phyloP scores from a whole-genome alignment of 225 moss, liverwort and hornwort species.

The Antitrichia curtipendula region DNA sequence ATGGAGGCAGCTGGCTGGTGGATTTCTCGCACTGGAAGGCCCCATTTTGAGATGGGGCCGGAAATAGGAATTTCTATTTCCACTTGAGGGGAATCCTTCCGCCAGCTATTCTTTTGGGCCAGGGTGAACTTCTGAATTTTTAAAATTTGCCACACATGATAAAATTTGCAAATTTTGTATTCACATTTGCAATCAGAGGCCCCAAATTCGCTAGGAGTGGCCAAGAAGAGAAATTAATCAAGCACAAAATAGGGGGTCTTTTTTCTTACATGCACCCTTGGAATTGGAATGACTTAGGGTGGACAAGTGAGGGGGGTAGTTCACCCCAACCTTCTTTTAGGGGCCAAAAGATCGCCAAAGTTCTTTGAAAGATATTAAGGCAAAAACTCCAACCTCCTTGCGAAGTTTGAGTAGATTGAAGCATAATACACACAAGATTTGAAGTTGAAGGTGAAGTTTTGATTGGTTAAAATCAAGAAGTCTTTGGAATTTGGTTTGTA shows the following conservation, averaged over 20 bases:
- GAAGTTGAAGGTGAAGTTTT: not conserved
- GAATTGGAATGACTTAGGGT: no score
- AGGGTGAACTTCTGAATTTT: no score
- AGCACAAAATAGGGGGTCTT: no score
- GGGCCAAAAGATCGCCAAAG: not conserved
- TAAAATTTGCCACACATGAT: no score
- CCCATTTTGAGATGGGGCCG: not conserved
- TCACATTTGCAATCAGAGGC: no score
- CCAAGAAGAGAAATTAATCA: no score
- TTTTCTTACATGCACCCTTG: no score
- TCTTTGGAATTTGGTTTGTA: not conserved
- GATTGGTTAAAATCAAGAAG: not conserved
- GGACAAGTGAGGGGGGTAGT: no score
- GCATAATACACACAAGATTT: rapidly evolving
- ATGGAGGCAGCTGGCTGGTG: not conserved
- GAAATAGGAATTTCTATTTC: not conserved
- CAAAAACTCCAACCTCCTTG: not conserved
- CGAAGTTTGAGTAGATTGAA: not conserved
- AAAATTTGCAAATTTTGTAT: no score
- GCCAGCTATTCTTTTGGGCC: not conserved
- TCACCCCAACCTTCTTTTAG: no score
- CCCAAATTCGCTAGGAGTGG: no score
- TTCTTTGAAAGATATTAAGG: not conserved
- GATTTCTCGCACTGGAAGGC: not conserved
- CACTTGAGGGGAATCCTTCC: not conserved